Base-by-base conservation (phyloP, 1,284 basidiomycete species). In the Trichosporon inkin region DNA sequence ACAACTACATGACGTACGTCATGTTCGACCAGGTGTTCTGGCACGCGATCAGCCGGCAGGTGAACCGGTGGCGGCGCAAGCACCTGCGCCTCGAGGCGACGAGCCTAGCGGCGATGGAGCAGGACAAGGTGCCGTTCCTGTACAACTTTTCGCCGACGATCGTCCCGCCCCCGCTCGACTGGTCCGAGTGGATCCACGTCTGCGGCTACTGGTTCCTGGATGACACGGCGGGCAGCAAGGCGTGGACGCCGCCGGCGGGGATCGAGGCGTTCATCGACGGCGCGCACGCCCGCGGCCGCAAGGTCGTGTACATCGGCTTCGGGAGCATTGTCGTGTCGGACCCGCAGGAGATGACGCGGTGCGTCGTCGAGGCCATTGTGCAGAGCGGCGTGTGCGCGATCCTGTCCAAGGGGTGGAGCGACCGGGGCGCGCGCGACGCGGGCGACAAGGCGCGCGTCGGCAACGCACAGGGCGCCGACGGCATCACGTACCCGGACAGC, bases 301-400 rank as follows among this genome's bases (percentile, higher is more conserved):
- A 95, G 80, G 82, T 99, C 32, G 92, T 98, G 6, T 99, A 98
- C 79, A 93, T 99, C 67, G 95, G 95, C 24, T 99, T 97, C 74
- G 95, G 95, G n/a, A 96, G 92, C 62, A 95, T 97, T 63, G 92
- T 99, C 53, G 94, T 99, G 19, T 88, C 92, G 10, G 92, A 99
- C 76, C 93, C 95, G 1, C 88, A 86, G 68, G 84, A 85, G 40
- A 92, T 97, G 88, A 97, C 93, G 0, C 85, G 86, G 49, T 90
- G 86, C 70, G 88, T 99, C 54, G 83, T 95, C 41, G 89, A 96
- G 51, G 92, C 94, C 8, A 87, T 98, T 51, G 76, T 87, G 14
- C 84, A 86, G 63, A 89, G 89, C 68, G 92, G 88, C 5, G 91
- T 96, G 10, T 84, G 86, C 74, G 92, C 92, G 16, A 92, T 99